A percentile compares a stretch with the other conserved stretches of the same genome.
These are phyloP conservation scores for Aspergillus ustus DNA, from an alignment of 2,329 filamentous ascomycete species.

Conservation along the genomic window DNA sequence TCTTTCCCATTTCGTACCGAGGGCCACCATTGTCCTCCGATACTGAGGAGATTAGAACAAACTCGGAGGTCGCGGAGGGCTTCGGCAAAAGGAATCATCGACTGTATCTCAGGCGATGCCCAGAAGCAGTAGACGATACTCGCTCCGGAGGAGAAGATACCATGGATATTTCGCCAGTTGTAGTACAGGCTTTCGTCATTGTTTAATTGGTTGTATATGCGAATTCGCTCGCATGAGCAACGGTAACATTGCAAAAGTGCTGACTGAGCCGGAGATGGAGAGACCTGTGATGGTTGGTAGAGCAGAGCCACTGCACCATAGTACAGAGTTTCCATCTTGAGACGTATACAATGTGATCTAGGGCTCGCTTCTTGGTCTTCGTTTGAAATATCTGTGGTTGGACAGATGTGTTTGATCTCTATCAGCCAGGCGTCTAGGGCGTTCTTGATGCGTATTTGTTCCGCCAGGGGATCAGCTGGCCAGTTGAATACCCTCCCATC, in stretches of 20 bases:
- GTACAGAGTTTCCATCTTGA: conserved; percentile 40
- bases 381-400: neutral
- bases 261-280: conserved; percentile 34
- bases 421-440: conserved; percentile 30
- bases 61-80: conserved; percentile 34
- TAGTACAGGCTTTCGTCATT: conserved; percentile 37
- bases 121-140: conserved; percentile 47
- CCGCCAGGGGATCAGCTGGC: conserved; percentile 23
- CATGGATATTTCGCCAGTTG: conserved; percentile 45
- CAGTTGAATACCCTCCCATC: conserved; percentile 23
- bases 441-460: conserved; percentile 26
- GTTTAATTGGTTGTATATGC: conserved; percentile 38
- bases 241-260: conserved; percentile 38
- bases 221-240: conserved; percentile 31
- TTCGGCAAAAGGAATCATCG: conserved; percentile 27
- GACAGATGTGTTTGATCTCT: conserved; percentile 9
- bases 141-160: conserved; percentile 44
- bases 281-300: conserved; percentile 43
- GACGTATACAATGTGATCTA: conserved; percentile 18
- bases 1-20: conserved; percentile 38
- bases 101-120: conserved; percentile 37
- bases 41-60: conserved; percentile 44
- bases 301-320: conserved; percentile 41
- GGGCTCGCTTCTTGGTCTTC: conserved; percentile 10
- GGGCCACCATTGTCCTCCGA: conserved; percentile 49